Conservation (phyloP, 306 rosid species). For the Vigna trinervia region DNA sequence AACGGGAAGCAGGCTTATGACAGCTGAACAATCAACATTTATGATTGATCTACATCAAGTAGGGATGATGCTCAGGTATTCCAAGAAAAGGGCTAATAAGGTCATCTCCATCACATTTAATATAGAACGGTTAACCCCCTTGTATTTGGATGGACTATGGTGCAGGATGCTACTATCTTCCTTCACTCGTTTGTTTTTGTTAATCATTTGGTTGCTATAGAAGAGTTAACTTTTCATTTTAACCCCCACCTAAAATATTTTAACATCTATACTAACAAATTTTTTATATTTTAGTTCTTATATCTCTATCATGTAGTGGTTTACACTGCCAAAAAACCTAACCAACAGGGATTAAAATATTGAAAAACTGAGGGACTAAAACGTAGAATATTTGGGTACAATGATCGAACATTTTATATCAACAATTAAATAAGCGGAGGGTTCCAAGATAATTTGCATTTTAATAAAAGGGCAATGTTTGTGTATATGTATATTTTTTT, state of each 20-base stretch:
- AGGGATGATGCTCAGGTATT: slow-evolving; percentile 95
- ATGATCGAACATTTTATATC: background rate
- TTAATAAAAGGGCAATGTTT: slow-evolving; percentile 1
- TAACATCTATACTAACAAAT: background rate
- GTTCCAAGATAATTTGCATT: slow-evolving; percentile 25
- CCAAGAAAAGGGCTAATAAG: slow-evolving; percentile 21
- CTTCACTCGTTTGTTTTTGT: background rate
- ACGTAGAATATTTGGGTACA: background rate
- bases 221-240: background rate
- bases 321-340: background rate
- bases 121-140: slow-evolving; percentile 19
- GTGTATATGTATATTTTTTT: background rate
- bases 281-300: background rate
- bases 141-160: slow-evolving; percentile 32
- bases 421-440: slow-evolving; percentile 20
- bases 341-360: background rate
- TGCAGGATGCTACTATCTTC: slow-evolving; percentile 29
- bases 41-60: slow-evolving; percentile 97
- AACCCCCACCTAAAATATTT: background rate
- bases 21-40: slow-evolving; percentile 92
- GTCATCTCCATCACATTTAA: slow-evolving; percentile 29
- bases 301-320: background rate
- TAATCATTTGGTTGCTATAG: background rate
- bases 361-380: background rate
- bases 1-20: slow-evolving; percentile 90